Base-by-base conservation (phyloP, 345 rosid species). In the Anacardium occidentale region DNA sequence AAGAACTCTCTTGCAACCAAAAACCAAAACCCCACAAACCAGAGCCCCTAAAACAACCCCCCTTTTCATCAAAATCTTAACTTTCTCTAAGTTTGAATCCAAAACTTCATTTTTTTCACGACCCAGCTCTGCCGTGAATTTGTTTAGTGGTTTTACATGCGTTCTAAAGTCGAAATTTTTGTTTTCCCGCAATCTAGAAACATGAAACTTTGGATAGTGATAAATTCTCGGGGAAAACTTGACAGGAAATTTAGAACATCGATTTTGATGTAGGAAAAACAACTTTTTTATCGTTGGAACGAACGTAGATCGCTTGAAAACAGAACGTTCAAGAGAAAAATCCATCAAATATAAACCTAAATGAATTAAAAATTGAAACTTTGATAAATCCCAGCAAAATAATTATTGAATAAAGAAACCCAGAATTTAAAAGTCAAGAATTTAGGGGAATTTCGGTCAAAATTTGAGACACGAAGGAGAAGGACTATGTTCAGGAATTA, bases 41-140 rank as follows among this genome's bases (percentile, higher is more conserved):
- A 92, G 44, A 52, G 89, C 94, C 61, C 88, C 90, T 78, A 91
- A 56, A 82, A 86, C 56, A 42, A 89, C 59, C n/a, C 86, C 92
- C 22, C 85, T 60, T 74, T 81, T 89, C 73, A 81, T 64, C 76
- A 87, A 68, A 55, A 83, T 70, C 71, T 81, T 87, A 37, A 84
- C 45, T 44, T 74, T 50, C 59, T 82, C 86, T 17, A 84, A 74
- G 61, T 81, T 71, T 40, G 73, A 67, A 37, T 32, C 75, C 62
- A 66, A 50, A 77, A 50, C 70, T 0, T 58, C 70, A 64, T 62
- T 64, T 37, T 68, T 50, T 29, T 72, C 69, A 53, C 62, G 29
- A 70, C 73, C 75, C 74, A 66, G 66, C 26, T 82, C 84, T 56
- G 58, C 67, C 5, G 25, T 66, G 58, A 62, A 80, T 32, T 78